phyloP scores from a whole-genome alignment of 805 yeast genomes.

The Kazachstania africana region DNA sequence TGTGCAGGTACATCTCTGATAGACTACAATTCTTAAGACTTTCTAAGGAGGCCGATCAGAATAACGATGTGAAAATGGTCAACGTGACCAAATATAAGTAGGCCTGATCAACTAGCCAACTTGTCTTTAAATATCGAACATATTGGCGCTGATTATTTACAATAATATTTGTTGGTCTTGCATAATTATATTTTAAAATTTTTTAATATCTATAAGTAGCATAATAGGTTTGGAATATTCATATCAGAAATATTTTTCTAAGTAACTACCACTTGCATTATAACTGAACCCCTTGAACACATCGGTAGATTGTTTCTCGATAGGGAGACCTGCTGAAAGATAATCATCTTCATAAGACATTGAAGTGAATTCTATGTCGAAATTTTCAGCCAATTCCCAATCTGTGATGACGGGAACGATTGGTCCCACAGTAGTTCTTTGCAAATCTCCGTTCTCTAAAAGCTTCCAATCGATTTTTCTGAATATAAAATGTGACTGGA shows the following conservation, averaged over 20 bases:
- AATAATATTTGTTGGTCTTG: too few species aligned
- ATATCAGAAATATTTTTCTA: constrained; percentile 23
- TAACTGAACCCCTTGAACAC: constrained; percentile 29
- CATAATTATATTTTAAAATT: too few species aligned
- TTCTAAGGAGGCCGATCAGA: too few species aligned
- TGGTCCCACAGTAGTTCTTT: constrained; percentile 48
- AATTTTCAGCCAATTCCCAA: constrained; percentile 76
- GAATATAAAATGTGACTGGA: constrained; percentile 62
- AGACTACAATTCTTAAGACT: constrained; percentile 10
- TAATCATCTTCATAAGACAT: constrained; percentile 36
- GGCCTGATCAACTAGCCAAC: too few species aligned
- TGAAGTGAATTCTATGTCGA: constrained; percentile 66
- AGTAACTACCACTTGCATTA: constrained; percentile 26
- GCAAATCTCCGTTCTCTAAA: constrained; percentile 37
- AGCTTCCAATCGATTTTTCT: constrained; percentile 62
- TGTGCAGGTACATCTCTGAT: constrained; percentile 18
- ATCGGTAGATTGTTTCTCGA: constrained; percentile 2
- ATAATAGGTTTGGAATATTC: too few species aligned
- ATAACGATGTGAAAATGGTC: background rate
- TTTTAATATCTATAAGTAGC: too few species aligned
- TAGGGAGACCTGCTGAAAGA: constrained; percentile 3
- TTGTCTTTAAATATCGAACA: too few species aligned
- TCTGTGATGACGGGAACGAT: constrained; percentile 73
- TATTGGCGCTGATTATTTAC: too few species aligned
- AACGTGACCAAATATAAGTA: background rate